Evolutionary conservation across 164 flowering plant species (phyloP).

Genomic region (Cinnamomum micranthum): DNA sequence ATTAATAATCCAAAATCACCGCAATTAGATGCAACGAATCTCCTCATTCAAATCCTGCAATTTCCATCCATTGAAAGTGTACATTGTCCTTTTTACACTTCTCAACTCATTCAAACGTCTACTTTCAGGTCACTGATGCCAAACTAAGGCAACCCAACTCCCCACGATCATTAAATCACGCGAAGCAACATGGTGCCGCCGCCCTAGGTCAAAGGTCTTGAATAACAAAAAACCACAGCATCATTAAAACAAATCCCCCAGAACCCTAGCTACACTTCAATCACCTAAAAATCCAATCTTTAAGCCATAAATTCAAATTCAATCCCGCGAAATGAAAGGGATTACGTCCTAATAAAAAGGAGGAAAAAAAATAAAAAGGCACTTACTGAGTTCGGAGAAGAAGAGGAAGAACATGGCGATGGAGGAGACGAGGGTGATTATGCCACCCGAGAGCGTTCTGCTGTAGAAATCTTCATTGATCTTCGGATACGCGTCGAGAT

Average conservation of each 20-base stretch:
- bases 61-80: neutral
- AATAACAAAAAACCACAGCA: neutral
- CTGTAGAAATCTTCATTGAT: constrained; percentile 74
- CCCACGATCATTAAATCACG: neutral
- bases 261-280: neutral
- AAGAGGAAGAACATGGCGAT: constrained; percentile 56
- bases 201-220: neutral
- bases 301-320: neutral
- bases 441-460: constrained; percentile 69
- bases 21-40: too few relatives aligned
- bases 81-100: neutral
- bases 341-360: neutral
- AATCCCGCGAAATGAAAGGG: neutral
- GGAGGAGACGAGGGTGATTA: constrained; percentile 62
- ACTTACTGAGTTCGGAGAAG: constrained; percentile 63
- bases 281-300: neutral
- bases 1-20: neutral
- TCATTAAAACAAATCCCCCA: neutral
- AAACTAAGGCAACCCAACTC: neutral
- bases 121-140: too few relatives aligned
- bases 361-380: neutral
- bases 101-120: neutral
- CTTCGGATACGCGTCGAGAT: constrained; percentile 71
- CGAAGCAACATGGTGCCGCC: neutral
- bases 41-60: neutral